Base-by-base conservation (phyloP, 2,329 filamentous ascomycete genomes). In the Fusarium nisikadoi region DNA sequence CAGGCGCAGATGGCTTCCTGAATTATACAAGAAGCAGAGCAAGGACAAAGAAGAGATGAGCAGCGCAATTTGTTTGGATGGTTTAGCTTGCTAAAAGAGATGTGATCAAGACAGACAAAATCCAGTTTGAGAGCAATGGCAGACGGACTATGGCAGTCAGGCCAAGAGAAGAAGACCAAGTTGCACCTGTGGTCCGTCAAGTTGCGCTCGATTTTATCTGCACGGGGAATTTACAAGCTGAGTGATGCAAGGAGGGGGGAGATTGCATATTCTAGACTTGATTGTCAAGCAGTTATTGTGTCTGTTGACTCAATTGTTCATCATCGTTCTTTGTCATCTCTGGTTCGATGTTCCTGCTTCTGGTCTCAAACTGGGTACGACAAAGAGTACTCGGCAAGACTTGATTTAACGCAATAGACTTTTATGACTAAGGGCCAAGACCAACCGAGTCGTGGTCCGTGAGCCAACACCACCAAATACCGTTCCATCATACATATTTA, bases 361-460 rank as follows among this genome's bases (percentile, higher is more conserved):
- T 73, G 42, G 54, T 50, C 41, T 65, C 36, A 25, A 55, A 43
- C 53, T 50, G 54, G 17, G 45, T 68, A 70, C 62, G 41, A 63
- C 54, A 42, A 62, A 68, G 61, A 71, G 65, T 71, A 47, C 58
- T 60, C 27, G 25, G 49, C 42, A 62, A 38, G 53, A 62, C 49
- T 57, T 52, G 53, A 54, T 68, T 62, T 45, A 63, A 74, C 64
- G 49, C 71, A 76, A 76, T 76, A 76, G 71, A 76, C 62, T 74
- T 74, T 53, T 64, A 75, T 74, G 71, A 76, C 68, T 73, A 68
- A 65, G 71, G 74, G 65, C 64, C 58, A 45, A 72, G 75, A 70
- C 75, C 75, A 76, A 38, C 53, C 68, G 74, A 73, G 75, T 76
- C 75, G 31, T 69, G 66, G 65, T 74, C 60, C 66, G 73, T 59